Base-by-base conservation (phyloP, 2,329 filamentous ascomycete genomes). In the Fusarium sacchari region DNA sequence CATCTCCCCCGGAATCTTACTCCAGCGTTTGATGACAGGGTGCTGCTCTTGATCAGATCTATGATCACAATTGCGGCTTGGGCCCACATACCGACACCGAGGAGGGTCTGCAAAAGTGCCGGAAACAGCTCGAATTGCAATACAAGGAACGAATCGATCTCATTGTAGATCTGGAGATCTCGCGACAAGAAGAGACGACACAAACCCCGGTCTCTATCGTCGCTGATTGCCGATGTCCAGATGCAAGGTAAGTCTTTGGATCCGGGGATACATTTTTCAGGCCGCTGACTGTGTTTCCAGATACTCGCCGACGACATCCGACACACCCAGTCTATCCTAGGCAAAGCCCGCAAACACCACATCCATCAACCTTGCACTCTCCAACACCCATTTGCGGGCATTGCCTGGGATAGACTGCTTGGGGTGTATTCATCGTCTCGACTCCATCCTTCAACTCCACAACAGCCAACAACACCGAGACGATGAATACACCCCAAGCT, bases 141-240 rank as follows among this genome's bases (percentile, higher is more conserved):
- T 17, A 95, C 82, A 96, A 96, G 81, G 96, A 98, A 83, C 90
- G 95, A 55, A 94, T 98, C 57, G 94, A 97, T 80, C 86, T 98
- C 39, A 87, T 98, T 12, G 92, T 96, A 79, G 92, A 95, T 10
- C 84, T 98, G 64, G 90, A 91, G 69, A 86, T 93, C 72, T 91
- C 90, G 22, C 85, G 89, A 62, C 81, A 86, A 65, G 87, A 79
- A 71, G 69, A 76, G 46, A 57, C 62, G 36, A 47, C 60, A n/a
- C 13, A n/a, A 40, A 13, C 22, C 6, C 13, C 13, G 22, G 13
- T 14, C 39, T n/a, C 22, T 26, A 9, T 26, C 42, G 8, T 10
- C 24, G 13, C 9, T 2, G 18, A 20, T 6, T 6, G 22, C 6
- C 39, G 6, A 28, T 10, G 5, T 11, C 26, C 43, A 15, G 24